Percentiles rank a stretch among this genome's conserved stretches.
Conservation (phyloP, 176 grass and related monocot species). For the Phoenix roebelenii region DNA sequence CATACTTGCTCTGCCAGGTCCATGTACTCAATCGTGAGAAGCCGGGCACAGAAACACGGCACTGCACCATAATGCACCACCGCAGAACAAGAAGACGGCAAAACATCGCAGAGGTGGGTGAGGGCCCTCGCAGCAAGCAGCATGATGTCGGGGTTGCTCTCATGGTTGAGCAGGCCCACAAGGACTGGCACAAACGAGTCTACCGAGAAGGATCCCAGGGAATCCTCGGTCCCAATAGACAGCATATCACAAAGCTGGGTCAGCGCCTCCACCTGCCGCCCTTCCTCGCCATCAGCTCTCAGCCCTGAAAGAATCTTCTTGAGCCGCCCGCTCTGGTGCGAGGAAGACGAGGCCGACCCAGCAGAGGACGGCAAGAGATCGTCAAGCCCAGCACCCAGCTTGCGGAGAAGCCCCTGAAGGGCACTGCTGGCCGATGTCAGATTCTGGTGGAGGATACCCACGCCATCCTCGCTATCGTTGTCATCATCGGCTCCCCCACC, state of each 20-base stretch:
- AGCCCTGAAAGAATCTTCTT: constrained; percentile 62
- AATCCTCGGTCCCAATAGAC: constrained; percentile 76
- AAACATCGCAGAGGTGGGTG: constrained; percentile 62
- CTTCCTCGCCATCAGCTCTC: constrained; percentile 66
- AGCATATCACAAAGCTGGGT: constrained; percentile 82
- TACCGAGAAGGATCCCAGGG: constrained; percentile 45
- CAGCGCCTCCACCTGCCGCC: constrained; percentile 47
- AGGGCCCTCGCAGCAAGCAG: constrained; percentile 67
- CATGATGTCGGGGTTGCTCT: constrained; percentile 85
- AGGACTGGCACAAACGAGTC: constrained; percentile 78
- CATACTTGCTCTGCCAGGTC: constrained; percentile 81
- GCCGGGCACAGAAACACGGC: constrained; percentile 72
- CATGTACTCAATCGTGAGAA: constrained; percentile 91
- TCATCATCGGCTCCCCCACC: constrained; percentile 36
- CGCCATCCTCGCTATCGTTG: constrained; percentile 46
- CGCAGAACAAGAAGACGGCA: constrained; percentile 64
- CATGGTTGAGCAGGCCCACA: constrained; percentile 62
- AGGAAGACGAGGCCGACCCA: constrained; percentile 23
- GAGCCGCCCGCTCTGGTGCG: constrained; percentile 38
- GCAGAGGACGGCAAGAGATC: constrained; percentile 56
- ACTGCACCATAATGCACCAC: constrained; percentile 84
- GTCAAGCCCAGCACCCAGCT: constrained; percentile 69
- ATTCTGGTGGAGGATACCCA: constrained; percentile 51
- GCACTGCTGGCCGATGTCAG: constrained; percentile 63
- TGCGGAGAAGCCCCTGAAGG: constrained; percentile 66